Percentiles rank a stretch among this genome's conserved stretches.
These are phyloP conservation scores for Smallanthus sonchifolius DNA, from an alignment of 129 eudicot species.

Conservation along the genomic window DNA sequence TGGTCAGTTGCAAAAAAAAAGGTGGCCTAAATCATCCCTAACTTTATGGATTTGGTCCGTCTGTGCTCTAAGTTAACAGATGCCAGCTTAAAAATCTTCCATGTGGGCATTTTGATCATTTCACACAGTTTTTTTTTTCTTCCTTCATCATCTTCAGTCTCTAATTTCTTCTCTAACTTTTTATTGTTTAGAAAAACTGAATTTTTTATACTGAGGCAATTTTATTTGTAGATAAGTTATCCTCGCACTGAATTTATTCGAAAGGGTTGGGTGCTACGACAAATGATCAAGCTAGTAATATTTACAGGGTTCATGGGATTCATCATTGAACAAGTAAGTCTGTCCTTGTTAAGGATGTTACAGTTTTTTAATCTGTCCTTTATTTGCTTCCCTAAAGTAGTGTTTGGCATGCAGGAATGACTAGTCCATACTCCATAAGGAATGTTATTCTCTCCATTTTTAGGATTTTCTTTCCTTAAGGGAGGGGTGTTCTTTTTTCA, in stretches of 20 bases:
- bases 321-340: conserved; percentile 77
- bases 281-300: conserved; percentile 80
- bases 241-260: conserved; percentile 76
- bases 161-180: not conserved
- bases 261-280: conserved; percentile 90
- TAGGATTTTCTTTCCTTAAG: not conserved
- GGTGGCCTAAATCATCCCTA: not conserved
- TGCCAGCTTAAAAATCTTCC: not conserved
- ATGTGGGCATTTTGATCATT: not conserved
- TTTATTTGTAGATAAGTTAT: conserved; percentile 69
- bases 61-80: not conserved
- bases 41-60: not conserved
- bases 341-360: not conserved
- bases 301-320: conserved; percentile 96
- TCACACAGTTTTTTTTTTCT: not conserved
- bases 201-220: conserved; percentile 7
- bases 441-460: not conserved
- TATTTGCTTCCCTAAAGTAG: not conserved
- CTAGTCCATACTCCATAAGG: not conserved
- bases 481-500: not conserved
- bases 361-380: not conserved
- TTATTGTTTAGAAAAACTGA: not conserved
- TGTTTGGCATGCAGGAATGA: not conserved
- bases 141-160: not conserved
- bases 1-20: not conserved